phyloP scores from a whole-genome alignment of 1,284 basidiomycete species.

The Agaricales sp. region DNA sequence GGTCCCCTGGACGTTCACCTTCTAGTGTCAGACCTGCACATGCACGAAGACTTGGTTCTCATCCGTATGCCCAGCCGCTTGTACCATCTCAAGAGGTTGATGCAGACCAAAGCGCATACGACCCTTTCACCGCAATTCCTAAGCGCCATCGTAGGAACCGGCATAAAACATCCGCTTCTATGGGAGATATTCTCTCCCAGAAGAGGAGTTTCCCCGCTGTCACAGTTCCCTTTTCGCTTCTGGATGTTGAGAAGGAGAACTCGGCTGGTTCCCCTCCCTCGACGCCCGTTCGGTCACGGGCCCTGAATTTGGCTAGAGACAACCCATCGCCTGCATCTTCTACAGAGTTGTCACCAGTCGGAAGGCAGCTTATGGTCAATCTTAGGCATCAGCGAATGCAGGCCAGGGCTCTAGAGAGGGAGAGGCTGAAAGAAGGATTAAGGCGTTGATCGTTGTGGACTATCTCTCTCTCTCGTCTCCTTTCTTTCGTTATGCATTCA shows the following conservation, averaged over 20 bases:
- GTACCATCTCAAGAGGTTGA: neutral
- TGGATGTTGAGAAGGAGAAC: conserved; percentile 1
- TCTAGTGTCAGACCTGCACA: neutral
- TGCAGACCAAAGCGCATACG: neutral
- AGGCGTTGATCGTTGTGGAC: conserved; percentile 17
- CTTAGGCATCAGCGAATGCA: conserved; percentile 44
- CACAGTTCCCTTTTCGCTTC: neutral
- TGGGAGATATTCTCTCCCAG: neutral
- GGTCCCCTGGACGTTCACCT: neutral
- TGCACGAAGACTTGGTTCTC: neutral
- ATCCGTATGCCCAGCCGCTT: neutral
- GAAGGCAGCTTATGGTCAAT: conserved; percentile 54
- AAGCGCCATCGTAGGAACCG: neutral
- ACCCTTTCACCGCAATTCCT: neutral
- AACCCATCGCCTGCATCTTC: conserved; percentile 58
- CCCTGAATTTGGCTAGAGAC: conserved; percentile 22
- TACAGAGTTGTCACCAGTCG: conserved; percentile 59
- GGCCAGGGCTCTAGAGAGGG: conserved; percentile 25
- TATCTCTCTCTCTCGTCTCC: conserved; percentile 1
- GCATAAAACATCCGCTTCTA: neutral
- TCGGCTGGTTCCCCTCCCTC: conserved; percentile 22
- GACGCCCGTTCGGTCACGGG: conserved; percentile 23
- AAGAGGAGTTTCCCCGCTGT: neutral
- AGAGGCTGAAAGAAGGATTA: conserved; percentile 18
- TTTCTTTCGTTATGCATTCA: neutral